Conservation (phyloP, 257 asterid genomes). For the Euphrasia confusa region DNA sequence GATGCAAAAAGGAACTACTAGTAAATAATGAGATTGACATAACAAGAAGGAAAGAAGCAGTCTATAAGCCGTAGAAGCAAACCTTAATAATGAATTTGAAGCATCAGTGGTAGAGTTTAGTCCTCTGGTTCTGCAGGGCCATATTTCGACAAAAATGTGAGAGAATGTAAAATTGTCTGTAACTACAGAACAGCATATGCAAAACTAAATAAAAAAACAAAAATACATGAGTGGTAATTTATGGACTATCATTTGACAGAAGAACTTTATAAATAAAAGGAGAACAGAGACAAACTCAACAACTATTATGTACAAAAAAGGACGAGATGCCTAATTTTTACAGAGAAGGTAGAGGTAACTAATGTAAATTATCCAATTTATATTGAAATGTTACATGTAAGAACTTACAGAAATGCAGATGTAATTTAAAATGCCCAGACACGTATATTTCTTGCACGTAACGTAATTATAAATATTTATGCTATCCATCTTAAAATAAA, state of each 20-base stretch:
- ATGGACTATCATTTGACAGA: background rate
- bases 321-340: background rate
- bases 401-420: background rate
- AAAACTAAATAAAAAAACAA: slow-evolving; percentile 1
- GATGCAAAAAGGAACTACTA: background rate
- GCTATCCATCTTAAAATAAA: background rate
- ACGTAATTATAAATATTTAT: background rate
- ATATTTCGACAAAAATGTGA: slow-evolving; percentile 26
- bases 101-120: slow-evolving; percentile 36
- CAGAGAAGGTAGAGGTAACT: background rate
- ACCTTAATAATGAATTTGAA: slow-evolving; percentile 50
- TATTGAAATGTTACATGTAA: background rate
- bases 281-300: background rate
- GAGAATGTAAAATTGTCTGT: slow-evolving; percentile 8
- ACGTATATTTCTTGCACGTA: background rate
- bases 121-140: slow-evolving; percentile 50
- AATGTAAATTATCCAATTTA: background rate
- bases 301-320: background rate
- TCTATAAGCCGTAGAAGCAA: slow-evolving; percentile 1
- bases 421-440: background rate
- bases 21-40: background rate
- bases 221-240: background rate
- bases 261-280: background rate
- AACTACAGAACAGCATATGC: slow-evolving; percentile 15
- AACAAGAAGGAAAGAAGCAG: background rate